A percentile compares a stretch with the other conserved stretches of the same genome.
Conservation (phyloP, 2,329 filamentous ascomycete species). For the Stagonosporopsis cucurbitacearum region DNA sequence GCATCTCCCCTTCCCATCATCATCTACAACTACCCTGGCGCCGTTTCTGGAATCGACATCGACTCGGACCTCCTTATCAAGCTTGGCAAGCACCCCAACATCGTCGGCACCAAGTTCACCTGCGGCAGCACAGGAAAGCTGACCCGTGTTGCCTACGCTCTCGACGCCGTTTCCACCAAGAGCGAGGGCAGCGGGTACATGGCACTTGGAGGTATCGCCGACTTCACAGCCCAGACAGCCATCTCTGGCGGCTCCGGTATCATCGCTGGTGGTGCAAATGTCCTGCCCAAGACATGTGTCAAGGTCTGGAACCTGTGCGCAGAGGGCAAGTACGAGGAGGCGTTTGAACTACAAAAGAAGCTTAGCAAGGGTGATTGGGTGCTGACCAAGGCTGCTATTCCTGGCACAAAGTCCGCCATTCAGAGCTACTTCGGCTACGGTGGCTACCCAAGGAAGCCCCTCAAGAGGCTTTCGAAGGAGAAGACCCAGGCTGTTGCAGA, state of each 20-base stretch:
- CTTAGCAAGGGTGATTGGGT: conserved; percentile 83
- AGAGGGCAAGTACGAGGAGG: conserved; percentile 76
- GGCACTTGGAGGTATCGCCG: conserved; percentile 86
- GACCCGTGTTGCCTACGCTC: conserved; percentile 77
- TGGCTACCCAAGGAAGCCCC: conserved; percentile 73
- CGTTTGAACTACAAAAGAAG: conserved; percentile 76
- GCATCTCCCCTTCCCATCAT: conserved; percentile 77
- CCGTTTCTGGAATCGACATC: conserved; percentile 86
- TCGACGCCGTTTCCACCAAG: conserved; percentile 72
- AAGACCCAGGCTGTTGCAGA: conserved; percentile 55
- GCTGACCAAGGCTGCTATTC: conserved; percentile 80
- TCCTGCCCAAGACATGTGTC: conserved; percentile 82
- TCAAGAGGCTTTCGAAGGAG: conserved; percentile 69
- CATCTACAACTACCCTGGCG: conserved; percentile 90
- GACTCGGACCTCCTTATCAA: conserved; percentile 85
- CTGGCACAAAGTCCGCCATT: conserved; percentile 84
- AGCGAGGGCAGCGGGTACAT: conserved; percentile 66
- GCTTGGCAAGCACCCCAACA: conserved; percentile 80
- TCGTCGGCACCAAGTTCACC: conserved; percentile 89
- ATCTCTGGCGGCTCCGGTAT: conserved; percentile 81
- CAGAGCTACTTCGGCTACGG: conserved; percentile 84
- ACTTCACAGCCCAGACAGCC: conserved; percentile 84
- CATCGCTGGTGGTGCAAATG: conserved; percentile 84
- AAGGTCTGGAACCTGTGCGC: conserved; percentile 78
- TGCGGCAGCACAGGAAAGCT: conserved; percentile 91